Evolutionary conservation across 2,329 filamentous ascomycete genomes (phyloP), one percentile per base, ranked within the genome.

Genomic region (Apiospora marii): DNA sequence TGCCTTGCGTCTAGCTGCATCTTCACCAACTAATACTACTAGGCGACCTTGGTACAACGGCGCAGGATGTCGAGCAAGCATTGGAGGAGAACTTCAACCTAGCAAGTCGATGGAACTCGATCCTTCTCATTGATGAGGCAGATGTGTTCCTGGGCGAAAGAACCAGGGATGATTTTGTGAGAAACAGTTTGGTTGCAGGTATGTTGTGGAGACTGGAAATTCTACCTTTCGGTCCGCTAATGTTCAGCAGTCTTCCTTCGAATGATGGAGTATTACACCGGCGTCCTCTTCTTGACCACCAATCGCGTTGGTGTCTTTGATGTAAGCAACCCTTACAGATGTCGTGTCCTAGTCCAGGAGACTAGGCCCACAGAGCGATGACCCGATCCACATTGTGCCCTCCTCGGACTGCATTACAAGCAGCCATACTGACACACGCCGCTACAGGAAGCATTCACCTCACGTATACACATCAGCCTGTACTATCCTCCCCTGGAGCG

Each of bases 211-310:
- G 30, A 37, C 4, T 13, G 14, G 37, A 22, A 1, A 22, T 22
- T 67, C 16, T 16, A 12, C 19, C 14, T 67, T 5, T 30, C 16
- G 16, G 2, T 14, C 3, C 19, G 4, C 61, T 67, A 22, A 67
- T 16, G 13, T n/a, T n/a, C n/a, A n/a, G n/a, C 34, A 70, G 69
- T 70, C 4, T 70, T 70, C 30, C 69, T 70, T 43, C 69, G 48
- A 34, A 34, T 72, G 22, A 44, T 70, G 68, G 68, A 72, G 19
- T 84, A 84, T 75, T 84, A 83, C 72, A 76, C 74, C 0, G 82
- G 82, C 0, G 78, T 83, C 37, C 74, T 83, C 3, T 82, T 80
- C 71, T 76, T 85, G 8, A 85, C 83, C 0, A 85, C 83, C 34
- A 74, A 80, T 58, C 72, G 79, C 68, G 58, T 79, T 73, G 74